A percentile compares a stretch with the other conserved stretches of the same genome.
Evolutionary conservation across 352 stramenopile genomes (phyloP).

Genomic region (Phytopythium aichiense): DNA sequence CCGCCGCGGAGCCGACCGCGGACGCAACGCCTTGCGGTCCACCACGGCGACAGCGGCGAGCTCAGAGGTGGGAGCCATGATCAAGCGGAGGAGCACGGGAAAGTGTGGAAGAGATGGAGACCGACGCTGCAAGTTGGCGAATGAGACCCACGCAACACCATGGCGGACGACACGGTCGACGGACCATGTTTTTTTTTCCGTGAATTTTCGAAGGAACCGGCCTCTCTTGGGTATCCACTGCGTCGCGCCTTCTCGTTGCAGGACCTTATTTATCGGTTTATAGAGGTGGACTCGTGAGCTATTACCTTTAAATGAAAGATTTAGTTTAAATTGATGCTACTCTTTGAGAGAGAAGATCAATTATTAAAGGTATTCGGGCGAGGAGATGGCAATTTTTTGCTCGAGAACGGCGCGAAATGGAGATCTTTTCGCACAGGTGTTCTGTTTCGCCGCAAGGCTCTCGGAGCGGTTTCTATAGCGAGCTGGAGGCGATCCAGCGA

Average conservation of each 20-base stretch:
- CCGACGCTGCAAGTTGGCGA: constrained; percentile 1
- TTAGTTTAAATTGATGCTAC: not conserved
- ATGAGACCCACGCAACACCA: not conserved
- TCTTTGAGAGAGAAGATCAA: not conserved
- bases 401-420: too few relatives aligned
- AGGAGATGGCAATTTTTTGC: too few relatives aligned
- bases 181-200: not conserved
- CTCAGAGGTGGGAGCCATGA: not conserved
- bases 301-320: not conserved
- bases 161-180: not conserved
- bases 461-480: too few relatives aligned
- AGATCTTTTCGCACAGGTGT: too few relatives aligned
- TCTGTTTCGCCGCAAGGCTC: too few relatives aligned
- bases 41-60: not conserved
- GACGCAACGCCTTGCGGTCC: not conserved
- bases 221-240: not conserved
- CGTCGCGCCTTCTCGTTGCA: not conserved
- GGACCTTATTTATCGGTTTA: not conserved
- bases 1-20: not conserved
- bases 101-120: not conserved
- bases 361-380: not conserved
- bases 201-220: constrained; percentile 5
- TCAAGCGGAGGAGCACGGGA: not conserved
- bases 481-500: too few relatives aligned
- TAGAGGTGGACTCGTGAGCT: not conserved